Evolutionary conservation across 176 grass and related monocot species (phyloP).

Genomic region (Lolium multiflorum): DNA sequence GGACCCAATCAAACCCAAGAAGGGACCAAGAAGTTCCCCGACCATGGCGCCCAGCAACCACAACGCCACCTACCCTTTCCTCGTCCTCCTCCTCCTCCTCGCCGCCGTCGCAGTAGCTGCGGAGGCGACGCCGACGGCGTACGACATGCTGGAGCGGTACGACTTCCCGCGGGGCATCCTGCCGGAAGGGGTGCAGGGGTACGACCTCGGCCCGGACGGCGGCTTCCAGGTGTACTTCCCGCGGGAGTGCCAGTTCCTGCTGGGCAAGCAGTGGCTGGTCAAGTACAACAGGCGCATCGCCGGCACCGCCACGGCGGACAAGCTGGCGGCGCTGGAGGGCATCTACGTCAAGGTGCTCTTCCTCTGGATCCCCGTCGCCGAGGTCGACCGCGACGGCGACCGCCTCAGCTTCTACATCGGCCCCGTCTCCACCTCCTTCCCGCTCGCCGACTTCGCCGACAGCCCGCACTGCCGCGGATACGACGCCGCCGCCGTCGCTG

Average conservation of each 20-base stretch:
- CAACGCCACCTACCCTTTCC: conserved; percentile 20
- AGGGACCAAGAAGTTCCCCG: background rate
- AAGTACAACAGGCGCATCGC: conserved; percentile 20
- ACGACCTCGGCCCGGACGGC: conserved; percentile 26
- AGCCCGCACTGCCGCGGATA: conserved; percentile 27
- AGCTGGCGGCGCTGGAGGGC: conserved; percentile 26
- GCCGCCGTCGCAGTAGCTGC: background rate
- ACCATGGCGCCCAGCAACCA: conserved; percentile 1
- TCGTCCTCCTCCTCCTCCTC: background rate
- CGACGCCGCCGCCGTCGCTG: background rate
- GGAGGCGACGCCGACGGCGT: conserved; percentile 1
- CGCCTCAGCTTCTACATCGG: conserved; percentile 33
- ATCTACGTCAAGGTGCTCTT: conserved; percentile 32
- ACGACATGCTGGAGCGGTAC: conserved; percentile 33
- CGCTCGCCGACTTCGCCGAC: conserved; percentile 11
- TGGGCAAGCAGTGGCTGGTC: conserved; percentile 24
- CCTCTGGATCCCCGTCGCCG: conserved; percentile 10
- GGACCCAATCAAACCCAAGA: conserved; percentile 14
- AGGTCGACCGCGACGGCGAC: conserved; percentile 29
- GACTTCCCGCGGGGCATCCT: conserved; percentile 32
- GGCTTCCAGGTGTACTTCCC: conserved; percentile 27
- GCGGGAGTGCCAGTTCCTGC: conserved; percentile 25
- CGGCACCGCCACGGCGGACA: background rate
- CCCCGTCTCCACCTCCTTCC: conserved; percentile 32
- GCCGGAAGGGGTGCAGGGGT: conserved; percentile 20